These are phyloP conservation scores for Halophytophthora batemanensis DNA, from an alignment of 352 stramenopile genomes.

Conservation along the genomic window DNA sequence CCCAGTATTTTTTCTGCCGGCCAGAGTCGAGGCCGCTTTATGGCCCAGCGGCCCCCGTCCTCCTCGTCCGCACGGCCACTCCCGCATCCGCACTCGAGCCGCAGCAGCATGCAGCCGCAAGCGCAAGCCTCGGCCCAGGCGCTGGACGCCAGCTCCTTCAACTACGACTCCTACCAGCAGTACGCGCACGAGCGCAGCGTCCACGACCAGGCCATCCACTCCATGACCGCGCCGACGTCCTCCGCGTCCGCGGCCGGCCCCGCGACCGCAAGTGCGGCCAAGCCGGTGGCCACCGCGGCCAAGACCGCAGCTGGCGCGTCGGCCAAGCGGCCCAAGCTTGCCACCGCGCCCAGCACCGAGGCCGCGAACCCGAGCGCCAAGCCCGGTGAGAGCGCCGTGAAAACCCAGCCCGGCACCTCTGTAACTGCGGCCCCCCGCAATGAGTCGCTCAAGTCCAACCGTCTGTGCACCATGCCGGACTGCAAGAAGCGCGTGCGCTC, in stretches of 20 bases:
- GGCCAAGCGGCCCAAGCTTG: constrained; percentile 20
- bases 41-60: constrained; percentile 46
- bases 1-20: too few relatives aligned
- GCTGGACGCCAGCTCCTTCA: constrained; percentile 36
- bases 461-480: constrained; percentile 75
- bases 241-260: constrained; percentile 1
- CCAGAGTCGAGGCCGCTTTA: constrained; percentile 28
- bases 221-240: constrained; percentile 14
- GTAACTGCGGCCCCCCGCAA: constrained; percentile 25
- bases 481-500: constrained; percentile 85
- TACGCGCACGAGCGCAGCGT: constrained; percentile 37
- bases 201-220: constrained; percentile 31
- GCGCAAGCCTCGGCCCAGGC: constrained; percentile 13
- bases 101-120: constrained; percentile 31
- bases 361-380: constrained; percentile 24
- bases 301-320: constrained; percentile 4
- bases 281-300: too few relatives aligned
- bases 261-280: background rate
- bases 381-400: constrained; percentile 14
- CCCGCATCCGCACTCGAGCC: constrained; percentile 11
- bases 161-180: constrained; percentile 59
- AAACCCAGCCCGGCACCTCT: constrained; percentile 5
- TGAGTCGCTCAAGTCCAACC: constrained; percentile 75
- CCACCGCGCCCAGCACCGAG: constrained; percentile 4
- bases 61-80: constrained; percentile 19